Percentiles rank a stretch among this genome's conserved stretches.
phyloP scores from a whole-genome alignment of 208 protist genomes.

The Trypanosoma vivax region DNA sequence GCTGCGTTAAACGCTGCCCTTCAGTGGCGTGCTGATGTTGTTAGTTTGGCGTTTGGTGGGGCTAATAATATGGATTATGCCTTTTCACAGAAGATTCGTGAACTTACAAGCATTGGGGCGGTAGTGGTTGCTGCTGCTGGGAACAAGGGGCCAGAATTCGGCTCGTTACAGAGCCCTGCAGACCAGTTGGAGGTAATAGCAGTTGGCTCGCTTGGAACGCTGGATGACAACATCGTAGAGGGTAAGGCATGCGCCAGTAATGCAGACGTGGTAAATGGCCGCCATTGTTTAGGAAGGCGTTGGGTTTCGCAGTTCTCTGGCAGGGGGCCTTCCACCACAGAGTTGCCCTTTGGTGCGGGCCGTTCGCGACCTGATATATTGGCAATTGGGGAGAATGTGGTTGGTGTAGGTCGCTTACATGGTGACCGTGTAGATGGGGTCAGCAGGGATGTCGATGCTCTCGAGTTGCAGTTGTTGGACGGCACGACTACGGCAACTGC shows the following conservation, averaged over 20 bases:
- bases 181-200: conserved; percentile 94
- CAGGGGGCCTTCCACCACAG: conserved; percentile 91
- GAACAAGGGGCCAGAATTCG: conserved; percentile 94
- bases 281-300: neutral
- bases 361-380: conserved; percentile 96
- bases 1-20: conserved; percentile 77
- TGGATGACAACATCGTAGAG: neutral
- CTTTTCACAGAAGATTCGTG: conserved; percentile 87
- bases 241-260: neutral
- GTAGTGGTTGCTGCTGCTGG: conserved; percentile 95
- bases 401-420: conserved; percentile 20
- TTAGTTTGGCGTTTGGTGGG: conserved; percentile 97
- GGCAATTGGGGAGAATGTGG: conserved; percentile 65
- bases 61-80: conserved; percentile 91
- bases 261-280: neutral
- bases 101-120: conserved; percentile 83
- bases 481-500: conserved; percentile 95
- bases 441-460: neutral
- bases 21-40: conserved; percentile 60
- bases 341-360: conserved; percentile 90
- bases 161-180: conserved; percentile 94
- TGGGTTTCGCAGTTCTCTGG: conserved; percentile 87
- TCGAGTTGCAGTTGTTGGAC: conserved; percentile 37
- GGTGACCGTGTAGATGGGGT: neutral
- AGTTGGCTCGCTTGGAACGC: conserved; percentile 66